Conservation (phyloP, 2,329 filamentous ascomycete genomes). For the Aspergillus clavatus region DNA sequence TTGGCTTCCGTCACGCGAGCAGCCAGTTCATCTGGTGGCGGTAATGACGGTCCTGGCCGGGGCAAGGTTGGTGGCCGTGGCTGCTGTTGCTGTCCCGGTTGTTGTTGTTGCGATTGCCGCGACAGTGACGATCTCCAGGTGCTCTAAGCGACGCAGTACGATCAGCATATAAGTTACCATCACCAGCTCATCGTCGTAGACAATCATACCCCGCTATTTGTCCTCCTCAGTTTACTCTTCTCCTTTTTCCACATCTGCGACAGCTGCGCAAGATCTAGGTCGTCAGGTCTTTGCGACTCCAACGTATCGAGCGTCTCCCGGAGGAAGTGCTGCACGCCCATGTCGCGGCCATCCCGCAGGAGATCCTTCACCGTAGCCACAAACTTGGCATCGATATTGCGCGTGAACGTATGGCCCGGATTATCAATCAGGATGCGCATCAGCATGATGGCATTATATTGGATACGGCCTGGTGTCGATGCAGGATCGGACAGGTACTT, state of each 20-base stretch:
- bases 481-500: constrained; percentile 75
- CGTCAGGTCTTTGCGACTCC: constrained; percentile 64
- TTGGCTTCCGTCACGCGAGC: constrained; percentile 83
- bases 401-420: constrained; percentile 84
- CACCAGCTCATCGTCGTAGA: neutral
- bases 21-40: constrained; percentile 69
- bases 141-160: constrained; percentile 1
- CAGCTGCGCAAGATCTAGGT: constrained; percentile 67
- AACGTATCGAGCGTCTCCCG: constrained; percentile 81
- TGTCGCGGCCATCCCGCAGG: constrained; percentile 65
- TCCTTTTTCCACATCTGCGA: constrained; percentile 87
- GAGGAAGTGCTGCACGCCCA: constrained; percentile 75
- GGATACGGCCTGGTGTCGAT: constrained; percentile 60
- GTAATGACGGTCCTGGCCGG: constrained; percentile 48
- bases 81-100: constrained; percentile 15
- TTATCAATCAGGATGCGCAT: constrained; percentile 89
- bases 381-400: constrained; percentile 82
- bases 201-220: constrained; percentile 6
- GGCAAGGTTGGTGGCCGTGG: constrained; percentile 30
- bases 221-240: constrained; percentile 60
- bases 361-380: constrained; percentile 69
- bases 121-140: constrained; percentile 5
- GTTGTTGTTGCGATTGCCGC: constrained; percentile 23
- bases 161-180: constrained; percentile 5
- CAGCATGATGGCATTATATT: constrained; percentile 97